Base-by-base conservation (phyloP, 805 yeast genomes). In the Metschnikowia corniflorae region DNA sequence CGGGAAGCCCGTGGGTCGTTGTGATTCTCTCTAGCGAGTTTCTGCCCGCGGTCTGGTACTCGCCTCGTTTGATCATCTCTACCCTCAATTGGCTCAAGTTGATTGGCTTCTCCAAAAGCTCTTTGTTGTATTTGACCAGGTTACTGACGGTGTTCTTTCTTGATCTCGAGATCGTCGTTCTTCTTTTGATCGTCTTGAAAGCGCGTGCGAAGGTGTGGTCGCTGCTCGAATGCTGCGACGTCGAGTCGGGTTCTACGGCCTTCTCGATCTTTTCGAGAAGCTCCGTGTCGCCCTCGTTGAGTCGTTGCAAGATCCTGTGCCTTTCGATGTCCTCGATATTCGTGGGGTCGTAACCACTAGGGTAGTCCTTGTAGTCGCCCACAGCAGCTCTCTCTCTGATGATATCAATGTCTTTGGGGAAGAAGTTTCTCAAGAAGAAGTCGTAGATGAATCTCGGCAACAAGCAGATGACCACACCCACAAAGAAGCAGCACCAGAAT, bases 401-500 rank as follows among this genome's bases (percentile, higher is more conserved):
- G 37, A 83, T 77, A 50, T 85, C 94, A 30, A 80, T 70, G 52
- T 84, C 93, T 25, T 61, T 54, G 2, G 94, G 94, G 34, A 50
- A 52, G 59, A 74, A 80, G 38, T 78, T 63, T 36, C 72, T 65
- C 48, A 59, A 72, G 33, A 73, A 44, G 29, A 74, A 61, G 50
- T 80, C 79, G 47, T 52, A 65, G 2, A 65, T 51, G 53, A 81
- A 73, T 35, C 87, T 71, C 5, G 94, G 94, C 31, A 80, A 53
- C 28, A 84, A 43, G 43, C 81, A 74, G 12, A 63, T 54, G 8
- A 79, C 53, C 1, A 76, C 58, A 9, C 83, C 82, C 24, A 82
- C 60, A 40, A 81, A 70, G 12, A 75, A 57, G 40, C 73, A 66
- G 29, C 80, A 76, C 94, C 94, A 85, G 54, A 78, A 80, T 5